Evolutionary conservation across 805 yeast species (phyloP).

Genomic region (Clavispora vitiphila): DNA sequence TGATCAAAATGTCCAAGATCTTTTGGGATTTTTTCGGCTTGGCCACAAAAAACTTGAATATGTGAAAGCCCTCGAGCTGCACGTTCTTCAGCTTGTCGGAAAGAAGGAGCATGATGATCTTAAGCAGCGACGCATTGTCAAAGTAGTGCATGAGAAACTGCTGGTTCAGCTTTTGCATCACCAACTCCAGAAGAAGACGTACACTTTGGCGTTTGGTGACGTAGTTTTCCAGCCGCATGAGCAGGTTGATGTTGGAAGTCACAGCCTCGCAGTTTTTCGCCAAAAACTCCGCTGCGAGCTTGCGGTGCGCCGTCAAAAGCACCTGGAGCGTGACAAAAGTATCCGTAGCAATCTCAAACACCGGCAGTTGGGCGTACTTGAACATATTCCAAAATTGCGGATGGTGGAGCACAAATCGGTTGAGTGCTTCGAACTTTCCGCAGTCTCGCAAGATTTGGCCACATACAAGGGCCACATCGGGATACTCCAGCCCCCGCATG

Average conservation of each 20-base stretch:
- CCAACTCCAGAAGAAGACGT: slow-evolving; percentile 65
- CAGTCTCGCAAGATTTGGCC: slow-evolving; percentile 85
- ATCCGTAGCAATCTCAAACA: slow-evolving; percentile 89
- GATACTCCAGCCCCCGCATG: slow-evolving; percentile 66
- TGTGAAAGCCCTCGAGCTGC: slow-evolving; percentile 86
- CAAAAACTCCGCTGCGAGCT: slow-evolving; percentile 67
- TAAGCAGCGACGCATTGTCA: slow-evolving; percentile 75
- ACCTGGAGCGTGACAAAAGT: slow-evolving; percentile 75
- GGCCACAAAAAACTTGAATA: slow-evolving; percentile 93
- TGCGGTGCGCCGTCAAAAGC: slow-evolving; percentile 64
- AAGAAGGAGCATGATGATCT: slow-evolving; percentile 77
- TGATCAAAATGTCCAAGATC: slow-evolving; percentile 72
- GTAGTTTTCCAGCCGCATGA: slow-evolving; percentile 75
- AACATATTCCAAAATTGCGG: slow-evolving; percentile 78
- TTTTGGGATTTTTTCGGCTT: slow-evolving; percentile 86
- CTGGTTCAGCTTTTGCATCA: slow-evolving; percentile 67
- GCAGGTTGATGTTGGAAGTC: slow-evolving; percentile 55
- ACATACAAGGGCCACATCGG: slow-evolving; percentile 66
- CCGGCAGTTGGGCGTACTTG: slow-evolving; percentile 65
- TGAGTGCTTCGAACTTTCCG: slow-evolving; percentile 68
- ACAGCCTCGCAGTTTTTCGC: slow-evolving; percentile 52
- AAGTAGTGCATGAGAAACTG: slow-evolving; percentile 71
- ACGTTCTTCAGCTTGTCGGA: slow-evolving; percentile 87
- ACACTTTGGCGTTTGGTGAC: slow-evolving; percentile 91
- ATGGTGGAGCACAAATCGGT: slow-evolving; percentile 53